A percentile compares a stretch with the other conserved stretches of the same genome.
Conservation (phyloP, 2,329 filamentous ascomycete species). For the Leptosphaerulina australis region DNA sequence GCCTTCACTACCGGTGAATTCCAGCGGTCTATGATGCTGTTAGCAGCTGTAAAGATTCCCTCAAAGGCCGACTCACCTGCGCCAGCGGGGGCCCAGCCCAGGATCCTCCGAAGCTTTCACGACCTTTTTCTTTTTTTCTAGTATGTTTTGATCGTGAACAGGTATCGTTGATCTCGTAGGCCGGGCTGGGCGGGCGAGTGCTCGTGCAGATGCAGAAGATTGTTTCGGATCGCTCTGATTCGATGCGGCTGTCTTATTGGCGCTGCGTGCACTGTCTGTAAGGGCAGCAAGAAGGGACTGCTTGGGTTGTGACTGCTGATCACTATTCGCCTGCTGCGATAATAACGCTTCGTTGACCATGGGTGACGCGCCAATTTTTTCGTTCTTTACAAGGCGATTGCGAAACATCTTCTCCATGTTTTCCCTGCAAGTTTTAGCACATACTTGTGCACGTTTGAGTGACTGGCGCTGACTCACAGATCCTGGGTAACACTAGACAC, state of each 20-base stretch:
- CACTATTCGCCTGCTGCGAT: neutral
- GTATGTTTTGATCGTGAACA: neutral
- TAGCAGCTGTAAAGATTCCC: neutral
- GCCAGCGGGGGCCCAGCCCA: conserved; percentile 41
- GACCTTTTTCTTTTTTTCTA: conserved; percentile 20
- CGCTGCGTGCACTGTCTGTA: neutral
- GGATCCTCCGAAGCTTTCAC: conserved; percentile 20
- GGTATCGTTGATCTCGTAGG: conserved; percentile 16
- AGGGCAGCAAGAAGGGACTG: neutral
- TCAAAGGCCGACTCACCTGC: conserved; percentile 19
- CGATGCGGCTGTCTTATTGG: neutral
- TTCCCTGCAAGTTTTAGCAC: conserved; percentile 10
- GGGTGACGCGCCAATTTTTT: conserved; percentile 15
- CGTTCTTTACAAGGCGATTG: conserved; percentile 17
- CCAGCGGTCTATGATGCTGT: neutral
- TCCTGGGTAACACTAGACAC: neutral
- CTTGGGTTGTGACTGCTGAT: neutral
- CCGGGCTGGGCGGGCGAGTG: conserved; percentile 16
- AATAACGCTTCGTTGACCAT: neutral
- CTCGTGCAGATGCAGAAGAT: neutral
- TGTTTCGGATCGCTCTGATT: neutral
- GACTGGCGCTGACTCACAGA: neutral
- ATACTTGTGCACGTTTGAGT: too few species aligned
- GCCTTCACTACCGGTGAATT: neutral
- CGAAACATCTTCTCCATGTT: conserved; percentile 25